Evolutionary conservation across 768 basidiomycete genomes (phyloP).

Genomic region (Cantharellus anzutake): DNA sequence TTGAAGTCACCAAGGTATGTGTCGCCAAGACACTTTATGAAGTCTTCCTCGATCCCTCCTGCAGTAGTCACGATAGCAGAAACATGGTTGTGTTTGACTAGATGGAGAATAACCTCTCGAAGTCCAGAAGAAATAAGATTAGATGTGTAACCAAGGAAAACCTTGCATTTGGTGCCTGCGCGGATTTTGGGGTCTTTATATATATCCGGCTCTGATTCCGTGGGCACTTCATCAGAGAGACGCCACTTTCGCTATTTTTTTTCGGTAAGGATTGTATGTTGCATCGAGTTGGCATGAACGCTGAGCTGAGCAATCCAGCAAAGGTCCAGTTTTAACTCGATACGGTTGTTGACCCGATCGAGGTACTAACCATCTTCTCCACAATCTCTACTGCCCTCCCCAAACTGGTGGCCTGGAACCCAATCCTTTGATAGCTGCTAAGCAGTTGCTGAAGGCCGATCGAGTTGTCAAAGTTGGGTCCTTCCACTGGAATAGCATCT

Average conservation of each 20-base stretch:
- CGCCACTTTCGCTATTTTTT: conserved; percentile 60
- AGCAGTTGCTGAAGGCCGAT: conserved; percentile 52
- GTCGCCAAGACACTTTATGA: conserved; percentile 95
- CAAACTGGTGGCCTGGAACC: conserved; percentile 93
- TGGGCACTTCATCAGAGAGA: conserved; percentile 64
- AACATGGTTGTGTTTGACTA: conserved; percentile 86
- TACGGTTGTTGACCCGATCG: not conserved
- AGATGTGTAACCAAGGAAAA: conserved; percentile 96
- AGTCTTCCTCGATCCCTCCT: conserved; percentile 96
- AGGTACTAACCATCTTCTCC: conserved; percentile 63
- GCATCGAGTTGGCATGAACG: no score
- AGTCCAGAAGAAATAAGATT: conserved; percentile 97
- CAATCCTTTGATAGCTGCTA: conserved; percentile 68
- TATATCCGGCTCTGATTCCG: conserved; percentile 51
- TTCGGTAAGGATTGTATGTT: no score
- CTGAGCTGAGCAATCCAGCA: no score
- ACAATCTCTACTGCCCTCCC: conserved; percentile 79
- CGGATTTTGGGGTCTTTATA: conserved; percentile 38
- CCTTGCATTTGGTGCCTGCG: conserved; percentile 54
- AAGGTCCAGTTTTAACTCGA: not conserved
- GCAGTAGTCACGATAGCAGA: conserved; percentile 88
- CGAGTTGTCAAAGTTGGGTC: conserved; percentile 68
- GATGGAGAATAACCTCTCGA: conserved; percentile 76
- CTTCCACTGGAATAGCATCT: conserved; percentile 51
- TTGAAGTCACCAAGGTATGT: conserved; percentile 91